phyloP scores from a whole-genome alignment of 495 filamentous ascomycete genomes.

The Rostrohypoxylon terebratum region DNA sequence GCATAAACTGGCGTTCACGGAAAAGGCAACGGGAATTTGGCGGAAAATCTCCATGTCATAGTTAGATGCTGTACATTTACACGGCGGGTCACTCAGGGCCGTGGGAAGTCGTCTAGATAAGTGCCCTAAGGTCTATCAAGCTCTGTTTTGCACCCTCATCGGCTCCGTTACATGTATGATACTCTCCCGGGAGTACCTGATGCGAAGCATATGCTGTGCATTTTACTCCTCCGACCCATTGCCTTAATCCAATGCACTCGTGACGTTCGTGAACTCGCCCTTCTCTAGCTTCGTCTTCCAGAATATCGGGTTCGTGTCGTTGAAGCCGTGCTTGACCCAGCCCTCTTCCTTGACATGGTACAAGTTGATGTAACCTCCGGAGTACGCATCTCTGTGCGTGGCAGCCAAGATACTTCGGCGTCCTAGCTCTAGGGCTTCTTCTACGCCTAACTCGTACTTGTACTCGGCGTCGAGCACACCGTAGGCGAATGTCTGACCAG shows the following conservation, averaged over 20 bases:
- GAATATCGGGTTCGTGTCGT: conserved; percentile 94
- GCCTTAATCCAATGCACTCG: conserved; percentile 72
- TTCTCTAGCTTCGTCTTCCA: conserved; percentile 99
- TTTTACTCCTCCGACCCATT: neutral
- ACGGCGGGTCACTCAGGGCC: conserved; percentile 19
- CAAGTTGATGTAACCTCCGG: conserved; percentile 97
- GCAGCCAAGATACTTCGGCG: conserved; percentile 94
- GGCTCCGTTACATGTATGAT: conserved; percentile 1
- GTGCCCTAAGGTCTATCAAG: conserved; percentile 44
- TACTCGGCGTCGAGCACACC: conserved; percentile 98
- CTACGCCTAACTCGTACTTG: conserved; percentile 82
- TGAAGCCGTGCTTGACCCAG: conserved; percentile 98
- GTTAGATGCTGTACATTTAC: conserved; percentile 47
- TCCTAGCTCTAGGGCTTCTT: conserved; percentile 91
- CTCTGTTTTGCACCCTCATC: conserved; percentile 18
- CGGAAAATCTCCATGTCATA: conserved; percentile 13
- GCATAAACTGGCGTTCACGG: conserved; percentile 16
- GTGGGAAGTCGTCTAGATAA: conserved; percentile 26
- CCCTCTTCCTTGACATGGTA: conserved; percentile 99
- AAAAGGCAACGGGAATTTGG: conserved; percentile 4
- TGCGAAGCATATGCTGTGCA: neutral
- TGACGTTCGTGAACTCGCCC: conserved; percentile 98
- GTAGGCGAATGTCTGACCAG: conserved; percentile 98
- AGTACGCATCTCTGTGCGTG: conserved; percentile 97
- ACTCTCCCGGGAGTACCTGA: neutral